Evolutionary conservation across 345 rosid species (phyloP), one percentile per base, ranked within the genome.

Genomic region (Acer campestre): DNA sequence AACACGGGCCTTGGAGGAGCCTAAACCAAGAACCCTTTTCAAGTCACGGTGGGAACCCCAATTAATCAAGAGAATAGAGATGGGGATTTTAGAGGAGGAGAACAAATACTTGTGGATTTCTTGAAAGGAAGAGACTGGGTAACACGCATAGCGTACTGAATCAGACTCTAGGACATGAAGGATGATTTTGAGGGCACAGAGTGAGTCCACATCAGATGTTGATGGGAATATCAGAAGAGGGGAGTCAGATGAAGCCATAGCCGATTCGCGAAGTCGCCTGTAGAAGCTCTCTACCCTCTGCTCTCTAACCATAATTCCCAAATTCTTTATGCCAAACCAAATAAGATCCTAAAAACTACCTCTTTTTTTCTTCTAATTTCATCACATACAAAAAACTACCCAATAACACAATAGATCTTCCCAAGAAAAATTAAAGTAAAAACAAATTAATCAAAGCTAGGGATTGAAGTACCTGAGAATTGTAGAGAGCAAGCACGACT

Each of bases 11-110:
- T 80, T 74, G 0, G 91, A 79, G 0, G 91, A 79, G 7, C 94
- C 98, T 67, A 94, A 73, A 64, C 83, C 82, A 44, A 96, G 86
- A 78, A 88, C 78, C 62, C 61, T 27, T 77, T 84, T 83, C 81
- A 96, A 80, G 84, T 96, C 98, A 58, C 95, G 87, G 78, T 96
- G 98, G 79, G 91, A 94, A 4, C 98, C 99, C 99, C 99, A 94
- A 67, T 94, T 96, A 5, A 93, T 86, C 75, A 96, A 80, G 2
- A 94, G 81, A 0, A 96, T 83, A 1, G 98, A 88, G 31, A 89
- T 77, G 12, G 91, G 90, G n/a, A 23, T 82, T 12, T 73, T 85
- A 0, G 84, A 87, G 0, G 87, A 80, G n/a, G 93, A 87, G 73
- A 84, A 77, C 80, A 92, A 61, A 51, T 92, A 90, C 42, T 94